Evolutionary conservation across 139 green algal genomes (phyloP).

Genomic region (Ettlia oleoabundans): DNA sequence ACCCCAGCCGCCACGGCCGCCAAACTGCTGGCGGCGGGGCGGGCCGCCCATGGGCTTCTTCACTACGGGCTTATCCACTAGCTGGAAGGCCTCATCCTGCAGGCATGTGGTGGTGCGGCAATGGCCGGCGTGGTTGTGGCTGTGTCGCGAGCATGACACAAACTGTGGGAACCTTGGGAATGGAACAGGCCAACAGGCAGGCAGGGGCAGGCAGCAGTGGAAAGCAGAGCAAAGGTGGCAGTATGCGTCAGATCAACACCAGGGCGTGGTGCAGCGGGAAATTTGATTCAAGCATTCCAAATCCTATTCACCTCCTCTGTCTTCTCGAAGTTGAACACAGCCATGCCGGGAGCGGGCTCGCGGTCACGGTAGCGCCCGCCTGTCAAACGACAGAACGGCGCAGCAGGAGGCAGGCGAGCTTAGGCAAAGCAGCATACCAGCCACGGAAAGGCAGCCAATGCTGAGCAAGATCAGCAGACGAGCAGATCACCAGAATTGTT

Average conservation of each 20-base stretch:
- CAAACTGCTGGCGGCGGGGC: neutral
- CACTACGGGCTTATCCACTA: slow-evolving; percentile 92
- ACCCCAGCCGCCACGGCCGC: neutral
- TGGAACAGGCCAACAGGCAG: too few relatives aligned
- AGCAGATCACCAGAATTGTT: too few relatives aligned
- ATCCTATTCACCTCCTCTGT: slow-evolving; percentile 82
- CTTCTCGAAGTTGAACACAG: slow-evolving; percentile 96
- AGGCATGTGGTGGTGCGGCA: neutral
- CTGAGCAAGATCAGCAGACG: neutral
- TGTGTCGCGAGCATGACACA: too few relatives aligned
- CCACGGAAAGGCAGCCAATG: neutral
- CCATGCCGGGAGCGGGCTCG: slow-evolving; percentile 50
- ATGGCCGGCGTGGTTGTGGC: neutral
- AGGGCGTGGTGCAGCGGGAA: too few relatives aligned
- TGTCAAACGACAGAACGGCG: neutral
- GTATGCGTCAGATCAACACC: too few relatives aligned
- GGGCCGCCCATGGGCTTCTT: slow-evolving; percentile 49
- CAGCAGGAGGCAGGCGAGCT: neutral
- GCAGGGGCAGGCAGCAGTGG: neutral
- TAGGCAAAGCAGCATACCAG: neutral
- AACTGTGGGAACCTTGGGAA: too few relatives aligned
- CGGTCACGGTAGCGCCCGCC: slow-evolving; percentile 50
- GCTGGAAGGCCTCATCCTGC: slow-evolving; percentile 94
- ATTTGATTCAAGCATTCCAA: too few relatives aligned
- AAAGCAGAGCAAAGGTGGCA: neutral